Evolutionary conservation across 2,329 filamentous ascomycete genomes (phyloP).

Genomic region (Sarocladiaceae sp.): DNA sequence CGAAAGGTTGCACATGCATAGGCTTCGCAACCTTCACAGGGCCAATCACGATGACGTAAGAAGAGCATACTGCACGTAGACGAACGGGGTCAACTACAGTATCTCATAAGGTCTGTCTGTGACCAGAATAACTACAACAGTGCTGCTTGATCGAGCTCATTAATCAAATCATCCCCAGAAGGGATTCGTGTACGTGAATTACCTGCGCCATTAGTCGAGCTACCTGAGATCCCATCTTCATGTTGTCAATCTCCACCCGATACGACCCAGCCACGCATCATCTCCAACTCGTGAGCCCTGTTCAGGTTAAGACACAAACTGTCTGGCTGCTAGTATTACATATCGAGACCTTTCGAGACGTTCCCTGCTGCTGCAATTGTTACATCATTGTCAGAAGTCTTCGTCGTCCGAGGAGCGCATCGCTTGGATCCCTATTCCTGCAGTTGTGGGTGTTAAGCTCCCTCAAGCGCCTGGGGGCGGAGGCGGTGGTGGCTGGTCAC

Average conservation of each 20-base stretch:
- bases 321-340: slow-evolving; percentile 1
- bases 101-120: no score
- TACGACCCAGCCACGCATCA: not conserved
- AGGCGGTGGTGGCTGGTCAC: slow-evolving; percentile 59
- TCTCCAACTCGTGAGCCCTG: not conserved
- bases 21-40: no score
- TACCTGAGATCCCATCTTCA: not conserved
- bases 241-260: not conserved
- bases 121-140: no score
- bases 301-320: slow-evolving; percentile 5
- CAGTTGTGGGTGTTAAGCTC: not conserved
- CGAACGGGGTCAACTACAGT: no score
- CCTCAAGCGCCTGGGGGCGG: slow-evolving; percentile 50
- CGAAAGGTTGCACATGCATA: no score
- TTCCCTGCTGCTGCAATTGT: not conserved
- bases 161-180: no score
- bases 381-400: not conserved
- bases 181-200: slow-evolving; percentile 2
- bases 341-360: not conserved
- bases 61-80: no score
- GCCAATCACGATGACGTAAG: no score
- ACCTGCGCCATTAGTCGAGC: slow-evolving; percentile 7
- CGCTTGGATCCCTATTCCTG: not conserved
- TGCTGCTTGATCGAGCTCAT: no score
- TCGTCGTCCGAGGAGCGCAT: no score